These are phyloP conservation scores for Colletotrichum musicola DNA, from an alignment of 2,329 filamentous ascomycete species.

Conservation along the genomic window DNA sequence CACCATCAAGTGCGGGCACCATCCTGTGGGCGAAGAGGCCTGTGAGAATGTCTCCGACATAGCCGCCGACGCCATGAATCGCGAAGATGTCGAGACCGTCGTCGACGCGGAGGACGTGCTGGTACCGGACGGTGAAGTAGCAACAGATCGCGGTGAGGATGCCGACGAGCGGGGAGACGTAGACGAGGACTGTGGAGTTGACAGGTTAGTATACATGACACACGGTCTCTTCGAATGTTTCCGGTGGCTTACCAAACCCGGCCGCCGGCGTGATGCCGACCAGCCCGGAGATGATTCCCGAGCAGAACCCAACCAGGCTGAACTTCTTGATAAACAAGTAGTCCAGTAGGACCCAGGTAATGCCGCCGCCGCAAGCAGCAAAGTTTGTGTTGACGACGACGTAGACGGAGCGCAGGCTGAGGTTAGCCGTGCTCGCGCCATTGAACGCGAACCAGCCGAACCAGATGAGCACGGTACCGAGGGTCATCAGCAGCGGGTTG, in stretches of 20 bases:
- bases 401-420: slow-evolving; percentile 64
- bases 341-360: slow-evolving; percentile 67
- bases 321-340: slow-evolving; percentile 62
- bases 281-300: slow-evolving; percentile 86
- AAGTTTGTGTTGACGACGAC: slow-evolving; percentile 71
- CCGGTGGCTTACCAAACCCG: slow-evolving; percentile 60
- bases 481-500: slow-evolving; percentile 72
- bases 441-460: slow-evolving; percentile 71
- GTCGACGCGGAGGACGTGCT: slow-evolving; percentile 66
- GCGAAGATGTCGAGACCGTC: slow-evolving; percentile 72
- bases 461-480: slow-evolving; percentile 75
- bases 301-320: slow-evolving; percentile 78
- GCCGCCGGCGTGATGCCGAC: slow-evolving; percentile 89
- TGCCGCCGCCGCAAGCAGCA: slow-evolving; percentile 65
- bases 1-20: slow-evolving; percentile 66
- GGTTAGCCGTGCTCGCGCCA: slow-evolving; percentile 61
- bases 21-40: slow-evolving; percentile 66
- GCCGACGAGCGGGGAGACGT: slow-evolving; percentile 64
- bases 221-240: too few species aligned
- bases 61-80: slow-evolving; percentile 70
- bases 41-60: slow-evolving; percentile 68
- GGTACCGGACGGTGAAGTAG: slow-evolving; percentile 61
- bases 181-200: slow-evolving; percentile 56
- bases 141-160: slow-evolving; percentile 62
- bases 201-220: not conserved